Evolutionary conservation across 257 asterid species (phyloP), one percentile per base, ranked within the genome.

Genomic region (Ophiorrhiza pumila): DNA sequence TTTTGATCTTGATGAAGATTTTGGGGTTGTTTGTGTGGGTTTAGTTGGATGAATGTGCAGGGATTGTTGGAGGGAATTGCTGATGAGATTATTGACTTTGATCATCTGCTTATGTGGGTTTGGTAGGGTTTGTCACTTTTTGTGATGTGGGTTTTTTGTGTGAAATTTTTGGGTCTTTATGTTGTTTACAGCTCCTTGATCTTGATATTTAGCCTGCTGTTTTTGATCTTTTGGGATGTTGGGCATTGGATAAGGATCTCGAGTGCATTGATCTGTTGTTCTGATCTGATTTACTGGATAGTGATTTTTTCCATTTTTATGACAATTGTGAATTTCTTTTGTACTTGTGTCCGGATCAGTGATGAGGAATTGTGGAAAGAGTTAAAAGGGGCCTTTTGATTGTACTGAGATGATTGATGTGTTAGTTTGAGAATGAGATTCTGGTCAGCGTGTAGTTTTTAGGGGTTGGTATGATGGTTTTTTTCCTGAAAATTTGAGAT

Each of bases 1-100:
- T 52, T 69, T 32, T 46, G 32, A 52, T 35, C 63, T 63, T 74
- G 65, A 39, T 41, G 53, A 32, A 46, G 60, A 67, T 69, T 35
- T 37, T 37, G 3, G 29, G 5, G 23, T 2, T 1, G 4, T 46
- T 2, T 15, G 1, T 62, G n/a, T 62, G 57, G 71, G 59, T 63
- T 58, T 59, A 42, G 59, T 5, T 56, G 56, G 13, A 50, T 22
- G 29, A 22, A 9, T 23, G 20, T 50, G 29, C 4, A 25, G 47
- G 29, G 71, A 25, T 27, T 49, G 20, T 2, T 41, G 39, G 42
- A 5, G 31, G 13, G 56, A 20, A 35, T 68, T 47, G 7, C 29
- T 42, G 1, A 32, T 18, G 13, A 29, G 18, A 68, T 31, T 4
- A 20, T 68, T 27, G 5, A 0, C 9, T 68, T 27, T 52, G 31